Conservation (phyloP, 2,329 filamentous ascomycete genomes). For the Apiospora saccharicola region DNA sequence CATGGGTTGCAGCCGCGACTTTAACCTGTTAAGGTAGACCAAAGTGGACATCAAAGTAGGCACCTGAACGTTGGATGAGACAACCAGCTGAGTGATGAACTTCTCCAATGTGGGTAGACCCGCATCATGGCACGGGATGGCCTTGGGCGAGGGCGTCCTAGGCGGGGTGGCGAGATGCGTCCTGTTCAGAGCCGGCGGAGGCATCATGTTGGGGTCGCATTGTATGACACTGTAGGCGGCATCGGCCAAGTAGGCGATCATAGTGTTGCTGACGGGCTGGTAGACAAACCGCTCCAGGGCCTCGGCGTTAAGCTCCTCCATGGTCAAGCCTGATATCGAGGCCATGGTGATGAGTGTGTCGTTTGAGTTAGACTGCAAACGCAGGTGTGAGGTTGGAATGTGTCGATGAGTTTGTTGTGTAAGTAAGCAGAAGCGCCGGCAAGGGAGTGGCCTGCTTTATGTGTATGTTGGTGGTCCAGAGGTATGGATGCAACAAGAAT, state of each 20-base stretch:
- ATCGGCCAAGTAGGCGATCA: constrained; percentile 79
- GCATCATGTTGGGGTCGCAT: constrained; percentile 72
- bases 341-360: constrained; percentile 49
- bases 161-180: constrained; percentile 58
- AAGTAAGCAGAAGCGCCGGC: constrained; percentile 28
- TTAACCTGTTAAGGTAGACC: constrained; percentile 88
- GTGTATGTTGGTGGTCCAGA: constrained; percentile 5
- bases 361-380: neutral
- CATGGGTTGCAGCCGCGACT: constrained; percentile 85
- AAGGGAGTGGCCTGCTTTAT: constrained; percentile 12
- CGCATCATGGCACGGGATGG: constrained; percentile 54
- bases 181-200: constrained; percentile 49
- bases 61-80: constrained; percentile 94
- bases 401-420: constrained; percentile 27
- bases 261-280: constrained; percentile 74
- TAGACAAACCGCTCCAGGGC: constrained; percentile 85
- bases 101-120: constrained; percentile 81
- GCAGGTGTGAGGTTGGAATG: constrained; percentile 38
- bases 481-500: constrained; percentile 17
- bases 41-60: constrained; percentile 96
- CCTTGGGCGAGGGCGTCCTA: constrained; percentile 54
- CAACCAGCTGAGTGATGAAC: constrained; percentile 91
- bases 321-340: constrained; percentile 54
- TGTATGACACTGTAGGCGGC: constrained; percentile 81
- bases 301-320: constrained; percentile 70